These are phyloP conservation scores for Neonectria ditissima DNA, from an alignment of 2,329 filamentous ascomycete species.

Conservation along the genomic window DNA sequence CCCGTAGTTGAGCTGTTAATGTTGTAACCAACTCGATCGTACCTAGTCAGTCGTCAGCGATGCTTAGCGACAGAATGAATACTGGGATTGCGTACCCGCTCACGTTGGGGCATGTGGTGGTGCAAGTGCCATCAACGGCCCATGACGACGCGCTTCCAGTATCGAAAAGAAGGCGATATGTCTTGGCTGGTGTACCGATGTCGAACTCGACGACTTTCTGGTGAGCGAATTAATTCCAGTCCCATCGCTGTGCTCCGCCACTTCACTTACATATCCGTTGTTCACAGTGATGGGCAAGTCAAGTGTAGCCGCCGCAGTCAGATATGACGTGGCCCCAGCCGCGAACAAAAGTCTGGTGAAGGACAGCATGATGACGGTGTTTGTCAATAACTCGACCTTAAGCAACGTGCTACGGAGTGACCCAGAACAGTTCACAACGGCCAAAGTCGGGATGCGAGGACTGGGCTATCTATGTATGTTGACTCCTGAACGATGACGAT, in stretches of 20 bases:
- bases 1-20: slow-evolving; percentile 43
- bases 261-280: slow-evolving; percentile 30
- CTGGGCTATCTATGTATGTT: not conserved
- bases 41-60: slow-evolving; percentile 29
- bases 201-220: slow-evolving; percentile 25
- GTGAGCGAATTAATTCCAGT: not conserved
- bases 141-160: slow-evolving; percentile 52
- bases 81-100: slow-evolving; percentile 37
- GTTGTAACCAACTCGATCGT: slow-evolving; percentile 45
- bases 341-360: slow-evolving; percentile 2
- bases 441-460: not conserved
- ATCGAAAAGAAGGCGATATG: slow-evolving; percentile 49
- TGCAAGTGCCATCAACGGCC: slow-evolving; percentile 46
- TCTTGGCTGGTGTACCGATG: slow-evolving; percentile 46
- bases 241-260: not conserved
- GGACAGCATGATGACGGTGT: slow-evolving; percentile 2
- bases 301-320: slow-evolving; percentile 16
- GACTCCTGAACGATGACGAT: slow-evolving; percentile 2
- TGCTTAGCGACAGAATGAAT: too few species aligned
- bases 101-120: slow-evolving; percentile 44
- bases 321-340: not conserved
- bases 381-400: not conserved
- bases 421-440: not conserved
- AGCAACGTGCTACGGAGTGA: not conserved
- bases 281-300: slow-evolving; percentile 29